Base-by-base conservation (phyloP, 371 early-diverging fungal genomes). In the Mortierella sp. region DNA sequence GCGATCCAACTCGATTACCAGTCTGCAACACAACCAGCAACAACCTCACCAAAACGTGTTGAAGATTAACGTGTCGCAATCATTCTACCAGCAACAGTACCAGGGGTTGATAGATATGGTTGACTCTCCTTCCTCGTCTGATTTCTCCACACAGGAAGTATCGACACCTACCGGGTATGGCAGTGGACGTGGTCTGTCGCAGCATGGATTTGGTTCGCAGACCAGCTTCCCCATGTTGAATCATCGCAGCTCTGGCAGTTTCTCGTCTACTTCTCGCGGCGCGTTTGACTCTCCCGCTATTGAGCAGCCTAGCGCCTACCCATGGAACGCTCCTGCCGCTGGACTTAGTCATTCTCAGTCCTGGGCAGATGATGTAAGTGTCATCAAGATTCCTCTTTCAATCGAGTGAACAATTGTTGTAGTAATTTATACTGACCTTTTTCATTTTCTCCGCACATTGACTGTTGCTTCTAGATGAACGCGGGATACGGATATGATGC, bases 291-390 rank as follows among this genome's bases (percentile, higher is more conserved):
- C 82, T 7, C 82, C 86, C 8, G 77, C 80, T 38, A n/a, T 79
- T 50, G 86, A 86, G 71, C 86, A 86, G 47, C 86, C 77, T 26
- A 52, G 65, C 0, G 14, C 82, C 3, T 86, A 86, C 60, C 86
- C 86, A 1, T 86, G 86, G 86, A 82, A 60, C n/a, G 55, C 21
- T 11, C 70, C 76, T 13, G 70, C 73, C 42, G 45, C 70, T 3
- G 31, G 73, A 13, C 42, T 86, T 14, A 38, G 54, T 9, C 82
- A 82, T 31, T 86, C 86, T 10, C 82, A 82, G 28, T 86, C 86
- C 9, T 82, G 86, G 86, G 60, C 63, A 10, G 86, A 86, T 19
- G 86, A 86, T 31, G 86, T 86, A 80, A 31, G 74, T 65, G 24
- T 3, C 21, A 3, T 31, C 4, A 16, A 7, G 38, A 8, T 26